These are phyloP conservation scores for Hortaea werneckii DNA, from an alignment of 2,329 filamentous ascomycete species.

Conservation along the genomic window DNA sequence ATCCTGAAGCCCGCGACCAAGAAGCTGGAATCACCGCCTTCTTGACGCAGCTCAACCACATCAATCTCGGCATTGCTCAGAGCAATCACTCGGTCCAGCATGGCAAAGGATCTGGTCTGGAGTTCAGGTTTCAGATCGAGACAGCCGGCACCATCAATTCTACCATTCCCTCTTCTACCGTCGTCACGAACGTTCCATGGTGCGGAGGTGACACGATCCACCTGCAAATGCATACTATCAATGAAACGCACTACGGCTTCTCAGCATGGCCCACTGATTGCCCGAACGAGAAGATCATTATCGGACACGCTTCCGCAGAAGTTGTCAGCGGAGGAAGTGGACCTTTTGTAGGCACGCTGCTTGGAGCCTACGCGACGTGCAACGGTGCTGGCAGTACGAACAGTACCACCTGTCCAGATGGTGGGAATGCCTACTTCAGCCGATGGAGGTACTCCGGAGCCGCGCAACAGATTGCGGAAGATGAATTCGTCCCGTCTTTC, in stretches of 20 bases:
- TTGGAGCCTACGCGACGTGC: background rate
- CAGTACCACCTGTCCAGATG: background rate
- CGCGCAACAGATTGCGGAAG: background rate
- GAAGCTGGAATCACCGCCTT: conserved; percentile 47
- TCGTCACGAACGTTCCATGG: background rate
- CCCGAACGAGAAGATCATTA: background rate
- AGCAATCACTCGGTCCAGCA: background rate
- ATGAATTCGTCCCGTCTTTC: conserved; percentile 6
- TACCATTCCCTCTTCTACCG: background rate
- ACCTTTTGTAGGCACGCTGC: background rate
- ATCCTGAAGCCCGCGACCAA: conserved; percentile 29
- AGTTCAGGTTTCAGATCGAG: background rate
- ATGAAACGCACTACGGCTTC: background rate
- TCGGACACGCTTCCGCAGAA: background rate
- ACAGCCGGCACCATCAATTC: background rate
- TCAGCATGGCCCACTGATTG: background rate
- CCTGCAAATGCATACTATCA: background rate
- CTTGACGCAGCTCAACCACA: conserved; percentile 44
- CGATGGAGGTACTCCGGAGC: background rate
- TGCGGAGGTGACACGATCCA: background rate
- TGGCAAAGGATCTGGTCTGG: background rate
- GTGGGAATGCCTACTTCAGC: background rate
- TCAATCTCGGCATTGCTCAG: conserved; percentile 33
- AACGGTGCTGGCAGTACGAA: background rate
- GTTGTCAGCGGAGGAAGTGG: background rate